Evolutionary conservation across 805 yeast genomes (phyloP).

Genomic region (Peterozyma toletana): DNA sequence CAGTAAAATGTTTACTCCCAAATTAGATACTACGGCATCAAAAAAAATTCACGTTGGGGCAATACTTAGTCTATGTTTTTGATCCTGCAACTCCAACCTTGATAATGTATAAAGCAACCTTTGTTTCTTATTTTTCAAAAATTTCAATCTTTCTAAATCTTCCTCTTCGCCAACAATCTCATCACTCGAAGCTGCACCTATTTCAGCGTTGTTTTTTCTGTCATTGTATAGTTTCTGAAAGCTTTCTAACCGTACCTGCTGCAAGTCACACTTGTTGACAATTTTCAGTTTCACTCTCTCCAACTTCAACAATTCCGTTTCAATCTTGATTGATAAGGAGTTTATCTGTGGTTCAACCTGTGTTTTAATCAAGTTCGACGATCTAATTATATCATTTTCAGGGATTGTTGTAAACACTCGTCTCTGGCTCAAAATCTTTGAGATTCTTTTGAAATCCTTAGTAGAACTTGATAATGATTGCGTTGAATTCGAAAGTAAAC

Average conservation of each 20-base stretch:
- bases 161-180: conserved; percentile 22
- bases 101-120: conserved; percentile 33
- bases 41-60: conserved; percentile 4
- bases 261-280: conserved; percentile 30
- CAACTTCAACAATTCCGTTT: conserved; percentile 24
- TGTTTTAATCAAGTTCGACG: conserved; percentile 26
- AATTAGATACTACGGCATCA: too few species aligned
- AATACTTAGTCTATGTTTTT: conserved; percentile 18
- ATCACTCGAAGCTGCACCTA: conserved; percentile 7
- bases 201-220: conserved; percentile 1
- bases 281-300: conserved; percentile 25
- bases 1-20: conserved; percentile 13
- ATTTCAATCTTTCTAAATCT: conserved; percentile 30
- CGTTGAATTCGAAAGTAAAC: conserved; percentile 5
- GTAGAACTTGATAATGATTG: conserved; percentile 3
- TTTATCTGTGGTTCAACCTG: conserved; percentile 36
- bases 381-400: conserved; percentile 35
- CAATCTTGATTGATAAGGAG: conserved; percentile 22
- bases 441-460: conserved; percentile 30
- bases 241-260: conserved; percentile 28
- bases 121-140: conserved; percentile 34
- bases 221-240: conserved; percentile 14
- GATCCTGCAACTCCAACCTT: conserved; percentile 16
- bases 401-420: conserved; percentile 46
- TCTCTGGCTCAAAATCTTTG: conserved; percentile 31